Evolutionary conservation across 441 rosid species (phyloP).

Genomic region (Euphorbia celastroides): DNA sequence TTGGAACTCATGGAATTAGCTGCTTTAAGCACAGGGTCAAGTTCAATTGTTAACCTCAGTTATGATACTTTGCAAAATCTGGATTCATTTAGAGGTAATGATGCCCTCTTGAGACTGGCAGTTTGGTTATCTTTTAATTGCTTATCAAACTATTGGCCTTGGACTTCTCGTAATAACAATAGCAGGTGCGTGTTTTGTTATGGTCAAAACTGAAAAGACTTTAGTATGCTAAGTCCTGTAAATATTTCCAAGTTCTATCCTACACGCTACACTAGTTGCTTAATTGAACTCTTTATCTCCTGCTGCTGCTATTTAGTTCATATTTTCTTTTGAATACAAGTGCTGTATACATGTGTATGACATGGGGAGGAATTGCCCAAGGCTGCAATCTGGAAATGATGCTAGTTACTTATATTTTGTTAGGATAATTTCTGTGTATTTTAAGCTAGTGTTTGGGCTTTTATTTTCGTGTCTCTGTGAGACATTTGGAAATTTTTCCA

Average conservation of each 20-base stretch:
- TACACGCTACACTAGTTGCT: neutral
- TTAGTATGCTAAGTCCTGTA: neutral
- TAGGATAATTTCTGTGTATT: neutral
- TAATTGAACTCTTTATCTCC: constrained; percentile 1
- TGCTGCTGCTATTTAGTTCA: neutral
- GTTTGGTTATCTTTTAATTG: neutral
- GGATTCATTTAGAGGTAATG: constrained; percentile 72
- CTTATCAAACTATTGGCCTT: neutral
- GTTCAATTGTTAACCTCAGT: constrained; percentile 73
- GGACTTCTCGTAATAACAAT: neutral
- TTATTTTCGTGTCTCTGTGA: neutral
- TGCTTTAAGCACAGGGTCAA: constrained; percentile 74
- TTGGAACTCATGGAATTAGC: constrained; percentile 98
- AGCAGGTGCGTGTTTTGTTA: neutral
- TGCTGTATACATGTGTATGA: neutral
- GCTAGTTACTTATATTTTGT: neutral
- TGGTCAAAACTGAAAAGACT: neutral
- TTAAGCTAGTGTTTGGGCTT: neutral
- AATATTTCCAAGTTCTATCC: neutral
- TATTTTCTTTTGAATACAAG: neutral
- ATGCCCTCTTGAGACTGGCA: neutral
- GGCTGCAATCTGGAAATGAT: neutral
- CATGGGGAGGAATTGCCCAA: neutral
- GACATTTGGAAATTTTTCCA: neutral
- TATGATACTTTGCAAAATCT: constrained; percentile 86